Percentiles rank a stretch among this genome's conserved stretches.
phyloP scores from a whole-genome alignment of 495 filamentous ascomycete species.

The Viridothelium virens region DNA sequence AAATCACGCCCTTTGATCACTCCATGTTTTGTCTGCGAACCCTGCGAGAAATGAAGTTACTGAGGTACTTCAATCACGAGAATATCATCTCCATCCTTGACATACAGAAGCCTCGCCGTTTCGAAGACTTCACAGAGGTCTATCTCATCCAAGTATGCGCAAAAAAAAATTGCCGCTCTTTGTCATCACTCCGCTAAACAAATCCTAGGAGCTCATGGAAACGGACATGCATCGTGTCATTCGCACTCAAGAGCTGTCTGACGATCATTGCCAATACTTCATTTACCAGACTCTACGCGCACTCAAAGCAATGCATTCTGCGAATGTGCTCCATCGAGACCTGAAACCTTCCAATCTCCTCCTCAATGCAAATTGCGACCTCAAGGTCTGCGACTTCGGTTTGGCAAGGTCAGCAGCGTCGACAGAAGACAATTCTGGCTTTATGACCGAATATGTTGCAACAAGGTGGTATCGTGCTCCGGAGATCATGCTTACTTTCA shows the following conservation, averaged over 20 bases:
- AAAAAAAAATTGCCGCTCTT: neutral
- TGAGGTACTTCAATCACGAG: conserved; percentile 99
- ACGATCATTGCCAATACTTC: conserved; percentile 58
- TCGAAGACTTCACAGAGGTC: conserved; percentile 93
- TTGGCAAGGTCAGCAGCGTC: conserved; percentile 91
- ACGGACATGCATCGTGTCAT: conserved; percentile 99
- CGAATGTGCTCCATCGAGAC: conserved; percentile 93
- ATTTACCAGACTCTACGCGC: conserved; percentile 55
- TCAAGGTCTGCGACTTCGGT: conserved; percentile 99
- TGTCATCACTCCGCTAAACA: conserved; percentile 9
- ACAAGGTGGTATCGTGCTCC: conserved; percentile 98
- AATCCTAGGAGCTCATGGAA: conserved; percentile 87
- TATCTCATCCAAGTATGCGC: conserved; percentile 87
- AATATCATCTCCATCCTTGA: conserved; percentile 99
- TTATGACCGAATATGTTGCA: conserved; percentile 99
- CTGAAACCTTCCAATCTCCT: conserved; percentile 94
- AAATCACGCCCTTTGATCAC: conserved; percentile 98
- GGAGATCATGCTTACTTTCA: conserved; percentile 99
- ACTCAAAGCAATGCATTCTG: conserved; percentile 97
- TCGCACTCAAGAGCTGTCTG: conserved; percentile 76
- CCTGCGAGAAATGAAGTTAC: conserved; percentile 96
- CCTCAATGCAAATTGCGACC: conserved; percentile 96
- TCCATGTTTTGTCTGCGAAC: conserved; percentile 99
- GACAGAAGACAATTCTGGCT: conserved; percentile 95
- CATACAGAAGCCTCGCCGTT: conserved; percentile 95